phyloP scores from a whole-genome alignment of 176 grass and related monocot species.

The Cymbopogon citratus region DNA sequence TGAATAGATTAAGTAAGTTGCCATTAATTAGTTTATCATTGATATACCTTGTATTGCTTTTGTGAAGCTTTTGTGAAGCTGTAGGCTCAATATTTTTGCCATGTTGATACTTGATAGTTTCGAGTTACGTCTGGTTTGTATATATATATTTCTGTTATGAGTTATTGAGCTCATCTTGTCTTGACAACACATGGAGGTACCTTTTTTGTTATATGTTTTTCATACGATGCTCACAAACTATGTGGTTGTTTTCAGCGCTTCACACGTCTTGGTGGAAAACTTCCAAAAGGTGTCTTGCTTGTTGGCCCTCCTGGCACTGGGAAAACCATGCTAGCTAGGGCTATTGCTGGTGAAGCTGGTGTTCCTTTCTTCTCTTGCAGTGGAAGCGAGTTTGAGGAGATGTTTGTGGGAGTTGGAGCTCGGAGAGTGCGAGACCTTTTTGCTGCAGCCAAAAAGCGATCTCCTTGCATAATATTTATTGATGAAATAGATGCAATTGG shows the following conservation, averaged over 20 bases:
- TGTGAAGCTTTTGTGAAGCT: too few relatives aligned
- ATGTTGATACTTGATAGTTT: too few relatives aligned
- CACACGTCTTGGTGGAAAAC: constrained; percentile 90
- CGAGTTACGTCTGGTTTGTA: too few relatives aligned
- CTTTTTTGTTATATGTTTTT: constrained; percentile 9
- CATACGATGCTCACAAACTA: too few relatives aligned
- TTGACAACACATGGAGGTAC: too few relatives aligned
- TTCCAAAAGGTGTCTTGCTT: constrained; percentile 94
- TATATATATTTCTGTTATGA: too few relatives aligned
- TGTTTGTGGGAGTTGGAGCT: constrained; percentile 93
- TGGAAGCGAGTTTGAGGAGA: constrained; percentile 96
- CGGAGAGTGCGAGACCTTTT: constrained; percentile 89
- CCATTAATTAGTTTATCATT: too few relatives aligned
- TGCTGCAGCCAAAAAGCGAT: constrained; percentile 73
- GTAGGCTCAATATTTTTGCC: too few relatives aligned
- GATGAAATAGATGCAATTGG: constrained; percentile 97
- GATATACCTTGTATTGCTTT: too few relatives aligned
- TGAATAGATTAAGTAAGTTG: too few relatives aligned
- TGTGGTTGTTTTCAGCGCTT: constrained; percentile 81
- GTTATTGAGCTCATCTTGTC: too few relatives aligned
- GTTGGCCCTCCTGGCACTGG: constrained; percentile 95
- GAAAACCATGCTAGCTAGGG: constrained; percentile 95
- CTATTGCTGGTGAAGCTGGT: constrained; percentile 89
- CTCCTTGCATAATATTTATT: constrained; percentile 86
- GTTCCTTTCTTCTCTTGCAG: constrained; percentile 98